Conservation (phyloP, 2,329 filamentous ascomycete genomes). For the Cephalotrichum gorgonifer region DNA sequence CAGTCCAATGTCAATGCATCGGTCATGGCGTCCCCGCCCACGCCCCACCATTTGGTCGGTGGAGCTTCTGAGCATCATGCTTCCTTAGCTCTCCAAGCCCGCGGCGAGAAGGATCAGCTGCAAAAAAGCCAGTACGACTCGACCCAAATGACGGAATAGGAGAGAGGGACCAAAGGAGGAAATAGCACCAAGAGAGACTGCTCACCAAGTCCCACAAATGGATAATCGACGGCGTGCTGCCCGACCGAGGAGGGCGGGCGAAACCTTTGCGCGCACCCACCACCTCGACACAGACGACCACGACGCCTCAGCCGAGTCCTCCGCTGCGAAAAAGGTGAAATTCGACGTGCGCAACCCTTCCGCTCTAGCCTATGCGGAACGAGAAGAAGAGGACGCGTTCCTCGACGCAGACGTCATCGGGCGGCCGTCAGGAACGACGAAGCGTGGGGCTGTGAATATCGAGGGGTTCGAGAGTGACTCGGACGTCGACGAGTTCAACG, state of each 20-base stretch:
- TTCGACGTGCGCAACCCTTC: conserved; percentile 95
- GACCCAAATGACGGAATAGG: neutral
- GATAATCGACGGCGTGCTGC: conserved; percentile 52
- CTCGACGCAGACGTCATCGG: conserved; percentile 92
- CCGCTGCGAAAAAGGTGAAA: conserved; percentile 61
- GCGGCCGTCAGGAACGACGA: conserved; percentile 60
- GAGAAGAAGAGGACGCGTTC: conserved; percentile 51
- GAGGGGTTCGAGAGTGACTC: conserved; percentile 97
- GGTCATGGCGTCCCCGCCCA: no score
- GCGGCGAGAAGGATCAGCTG: neutral
- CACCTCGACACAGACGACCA: conserved; percentile 43
- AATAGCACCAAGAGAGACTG: no score
- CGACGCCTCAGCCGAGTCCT: conserved; percentile 31
- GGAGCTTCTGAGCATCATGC: neutral
- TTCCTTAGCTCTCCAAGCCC: neutral
- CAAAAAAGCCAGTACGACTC: neutral
- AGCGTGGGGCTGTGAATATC: conserved; percentile 89
- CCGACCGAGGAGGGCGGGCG: conserved; percentile 73
- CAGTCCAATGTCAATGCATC: no score
- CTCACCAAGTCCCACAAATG: no score
- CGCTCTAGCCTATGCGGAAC: conserved; percentile 72
- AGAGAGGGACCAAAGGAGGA: no score
- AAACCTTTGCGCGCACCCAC: conserved; percentile 69
- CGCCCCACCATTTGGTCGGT: neutral
- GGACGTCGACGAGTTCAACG: conserved; percentile 70